Evolutionary conservation across 768 basidiomycete species (phyloP).

Genomic region (Leucosporidium yakuticum): DNA sequence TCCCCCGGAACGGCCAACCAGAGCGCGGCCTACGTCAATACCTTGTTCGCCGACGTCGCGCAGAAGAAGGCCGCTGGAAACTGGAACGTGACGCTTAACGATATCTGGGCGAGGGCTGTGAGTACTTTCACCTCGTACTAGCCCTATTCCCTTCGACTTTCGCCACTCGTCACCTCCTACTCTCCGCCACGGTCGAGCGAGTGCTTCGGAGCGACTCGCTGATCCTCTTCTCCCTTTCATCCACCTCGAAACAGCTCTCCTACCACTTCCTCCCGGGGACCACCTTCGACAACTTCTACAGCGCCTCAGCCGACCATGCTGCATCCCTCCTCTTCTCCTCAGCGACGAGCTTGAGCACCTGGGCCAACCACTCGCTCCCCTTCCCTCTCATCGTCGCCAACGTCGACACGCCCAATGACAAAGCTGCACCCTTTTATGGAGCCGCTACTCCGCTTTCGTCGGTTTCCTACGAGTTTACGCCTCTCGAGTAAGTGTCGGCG

Average conservation of each 20-base stretch:
- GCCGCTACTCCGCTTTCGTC: constrained; percentile 13
- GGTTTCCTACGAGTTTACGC: constrained; percentile 28
- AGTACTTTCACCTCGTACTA: no score
- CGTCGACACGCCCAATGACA: constrained; percentile 12
- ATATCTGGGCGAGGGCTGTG: background rate
- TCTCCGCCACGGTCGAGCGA: no score
- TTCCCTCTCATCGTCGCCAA: constrained; percentile 62
- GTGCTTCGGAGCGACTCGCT: background rate
- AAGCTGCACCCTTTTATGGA: background rate
- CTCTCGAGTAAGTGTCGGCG: constrained; percentile 1
- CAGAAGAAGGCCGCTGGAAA: constrained; percentile 24
- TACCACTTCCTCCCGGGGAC: constrained; percentile 63
- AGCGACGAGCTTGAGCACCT: constrained; percentile 42
- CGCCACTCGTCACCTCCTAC: no score
- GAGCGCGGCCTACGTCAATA: no score
- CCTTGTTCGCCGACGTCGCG: constrained; percentile 10
- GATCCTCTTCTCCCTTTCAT: background rate
- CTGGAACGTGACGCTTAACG: background rate
- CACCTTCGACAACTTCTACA: constrained; percentile 56
- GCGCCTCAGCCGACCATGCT: constrained; percentile 55
- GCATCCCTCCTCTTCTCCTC: constrained; percentile 51
- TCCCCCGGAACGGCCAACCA: constrained; percentile 43
- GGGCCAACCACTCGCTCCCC: constrained; percentile 51
- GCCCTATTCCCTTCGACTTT: no score
- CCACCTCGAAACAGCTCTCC: constrained; percentile 57